Evolutionary conservation across 148 eudicot species (phyloP), one percentile per base, ranked within the genome.

Genomic region (Selenicereus undatus): DNA sequence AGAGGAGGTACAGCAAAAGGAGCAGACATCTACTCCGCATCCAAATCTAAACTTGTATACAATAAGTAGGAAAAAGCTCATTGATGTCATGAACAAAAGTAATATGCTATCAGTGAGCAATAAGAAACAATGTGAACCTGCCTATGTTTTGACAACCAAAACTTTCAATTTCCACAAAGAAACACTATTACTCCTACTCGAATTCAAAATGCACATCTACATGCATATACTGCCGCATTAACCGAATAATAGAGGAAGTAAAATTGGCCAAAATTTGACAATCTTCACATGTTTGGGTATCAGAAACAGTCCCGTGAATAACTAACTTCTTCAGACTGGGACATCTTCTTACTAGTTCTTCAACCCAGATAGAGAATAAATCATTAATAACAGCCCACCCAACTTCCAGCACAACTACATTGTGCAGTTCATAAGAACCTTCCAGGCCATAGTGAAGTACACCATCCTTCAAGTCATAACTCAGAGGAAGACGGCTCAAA

Each of bases 351-450:
- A 95, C 80, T 75, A 95, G 80, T 70, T 85, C 91, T 79, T 88
- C 92, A 22, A 95, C 91, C 90, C 94, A 92, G 11, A 77, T 84
- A 36, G 91, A 90, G 85, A 93, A 95, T 20, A 85, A 80, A 82
- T 91, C 93, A 75, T 73, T 88, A 78, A 95, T 84, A 24, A 87
- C 88, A 10, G 91, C 89, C 97, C 97, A 93, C 26, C 98, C 98
- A 79, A 95, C 90, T 84, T 92, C 97, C 79, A 95, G 81, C 11
- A 85, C 85, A 43, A 83, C 81, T 79, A 95, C 94, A 84, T 91
- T 92, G 71, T 88, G 87, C 76, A 95, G 80, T 35, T 76, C 84
- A 87, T 85, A 92, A 21, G 86, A 75, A 29, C 94, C 90, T 22
- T 88, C 91, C 81, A 89, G 84, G 42, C 90, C 87, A 86, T 89